Evolutionary conservation across 768 basidiomycete species (phyloP).

Genomic region (Cystobasidium ongulense): DNA sequence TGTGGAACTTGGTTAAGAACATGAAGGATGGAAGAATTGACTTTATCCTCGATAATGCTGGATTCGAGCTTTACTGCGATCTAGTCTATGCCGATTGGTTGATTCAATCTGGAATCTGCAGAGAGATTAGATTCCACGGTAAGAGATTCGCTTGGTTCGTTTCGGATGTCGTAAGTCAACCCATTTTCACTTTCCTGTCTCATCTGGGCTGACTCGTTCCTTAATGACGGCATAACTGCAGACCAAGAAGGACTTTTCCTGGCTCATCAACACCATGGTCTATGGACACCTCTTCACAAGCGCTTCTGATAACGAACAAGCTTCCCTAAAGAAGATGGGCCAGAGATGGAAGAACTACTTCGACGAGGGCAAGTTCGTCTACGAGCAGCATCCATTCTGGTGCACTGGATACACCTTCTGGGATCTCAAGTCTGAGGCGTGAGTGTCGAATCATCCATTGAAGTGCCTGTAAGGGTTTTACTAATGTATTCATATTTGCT

Average conservation of each 20-base stretch:
- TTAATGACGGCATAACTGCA: neutral
- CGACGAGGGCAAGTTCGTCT: constrained; percentile 83
- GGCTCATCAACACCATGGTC: constrained; percentile 73
- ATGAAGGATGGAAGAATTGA: constrained; percentile 66
- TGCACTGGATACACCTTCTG: constrained; percentile 86
- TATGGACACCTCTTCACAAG: constrained; percentile 81
- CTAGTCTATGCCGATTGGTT: constrained; percentile 69
- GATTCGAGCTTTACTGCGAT: constrained; percentile 52
- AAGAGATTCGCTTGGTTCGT: constrained; percentile 67
- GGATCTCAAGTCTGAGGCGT: constrained; percentile 40
- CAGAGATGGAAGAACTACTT: constrained; percentile 91
- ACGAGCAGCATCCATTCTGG: constrained; percentile 71
- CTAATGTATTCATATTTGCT: neutral
- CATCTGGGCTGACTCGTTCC: constrained; percentile 41
- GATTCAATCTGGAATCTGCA: constrained; percentile 77
- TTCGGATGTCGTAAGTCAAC: constrained; percentile 7
- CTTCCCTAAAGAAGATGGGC: constrained; percentile 70
- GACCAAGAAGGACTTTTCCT: constrained; percentile 87
- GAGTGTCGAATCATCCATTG: neutral
- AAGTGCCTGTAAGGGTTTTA: neutral
- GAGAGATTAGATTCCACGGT: constrained; percentile 81
- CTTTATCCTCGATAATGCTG: constrained; percentile 80
- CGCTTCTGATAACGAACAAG: constrained; percentile 66
- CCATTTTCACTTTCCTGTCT: neutral
- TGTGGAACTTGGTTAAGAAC: constrained; percentile 67